Conservation (phyloP, 2,329 filamentous ascomycete genomes). For the Colletotrichum destructivum region DNA sequence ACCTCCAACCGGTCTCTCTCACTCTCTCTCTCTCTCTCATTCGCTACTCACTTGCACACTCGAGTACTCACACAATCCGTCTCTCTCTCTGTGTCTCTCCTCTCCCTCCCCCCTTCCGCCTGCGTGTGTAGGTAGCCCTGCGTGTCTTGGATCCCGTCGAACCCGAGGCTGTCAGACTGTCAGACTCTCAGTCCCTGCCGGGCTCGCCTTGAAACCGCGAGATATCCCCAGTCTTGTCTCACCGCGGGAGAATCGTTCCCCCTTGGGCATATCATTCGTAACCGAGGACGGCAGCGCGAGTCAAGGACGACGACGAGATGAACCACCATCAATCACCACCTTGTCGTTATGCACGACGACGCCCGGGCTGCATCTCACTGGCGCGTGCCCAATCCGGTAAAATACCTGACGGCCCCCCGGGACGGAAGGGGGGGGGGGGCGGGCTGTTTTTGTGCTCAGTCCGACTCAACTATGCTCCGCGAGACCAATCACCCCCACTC, state of each 20-base stretch:
- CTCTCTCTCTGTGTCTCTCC: not conserved
- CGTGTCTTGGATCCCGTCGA: not conserved
- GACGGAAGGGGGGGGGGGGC: no score
- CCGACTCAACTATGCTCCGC: not conserved
- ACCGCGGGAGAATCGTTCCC: not conserved
- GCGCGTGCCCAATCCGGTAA: not conserved
- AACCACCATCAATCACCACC: not conserved
- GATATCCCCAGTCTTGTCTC: not conserved
- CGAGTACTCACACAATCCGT: no score
- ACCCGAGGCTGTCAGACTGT: not conserved
- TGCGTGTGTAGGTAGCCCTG: not conserved
- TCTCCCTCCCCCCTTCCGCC: not conserved
- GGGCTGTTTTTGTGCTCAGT: no score
- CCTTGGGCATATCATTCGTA: not conserved
- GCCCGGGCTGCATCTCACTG: not conserved
- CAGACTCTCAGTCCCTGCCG: not conserved
- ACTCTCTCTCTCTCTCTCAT: no score
- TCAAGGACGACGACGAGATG: not conserved
- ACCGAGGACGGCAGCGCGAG: not conserved
- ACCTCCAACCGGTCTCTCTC: no score
- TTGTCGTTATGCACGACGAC: not conserved
- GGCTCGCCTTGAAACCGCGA: not conserved
- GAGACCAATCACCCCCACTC: not conserved
- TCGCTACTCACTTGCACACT: no score
- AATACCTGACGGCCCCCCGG: not conserved